Base-by-base conservation (phyloP, 1,284 basidiomycete species). In the Ustilago shanxiensis region DNA sequence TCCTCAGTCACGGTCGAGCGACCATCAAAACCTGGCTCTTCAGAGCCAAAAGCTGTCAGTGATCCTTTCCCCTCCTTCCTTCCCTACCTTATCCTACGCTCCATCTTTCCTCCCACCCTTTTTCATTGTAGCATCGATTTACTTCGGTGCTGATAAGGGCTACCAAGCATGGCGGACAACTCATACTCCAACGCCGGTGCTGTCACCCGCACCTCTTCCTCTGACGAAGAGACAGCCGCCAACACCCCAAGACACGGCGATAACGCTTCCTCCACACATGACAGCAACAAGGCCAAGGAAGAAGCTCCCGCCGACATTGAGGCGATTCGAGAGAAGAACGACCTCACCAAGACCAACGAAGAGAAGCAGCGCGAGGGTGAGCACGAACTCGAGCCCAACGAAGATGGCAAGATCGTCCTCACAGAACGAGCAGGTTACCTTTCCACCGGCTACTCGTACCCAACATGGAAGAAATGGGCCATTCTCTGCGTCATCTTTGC, bases 401-500 rank as follows among this genome's bases (percentile, higher is more conserved):
- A 73, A 39, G 85, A 87, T 52, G 86, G 86, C 41, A 84, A 81
- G 61, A 78, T 85, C 28, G 83, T 85, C 41, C 71, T 87, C 20
- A 83, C 81, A 26, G 83, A 85, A 29, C 62, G 84, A 10, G 84
- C 84, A 10, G 86, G 79, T 10, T 83, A 79, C 58, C 82, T 85
- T 45, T 61, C 62, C 0, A 82, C 86, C 4, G 80, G 81, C 8
- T 86, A 77, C 57, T 65, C 66, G 39, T 84, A 64, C 63, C 77
- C 86, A 0, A 69, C 85, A 0, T 75, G 79, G 66, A 87, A 86
- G 62, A 87, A 87, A 55, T 87, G 86, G 87, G 54, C 66, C n/a
- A 83, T 85, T 22, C 79, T 87, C n/a, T 75, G 64, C 53, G 86
- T 87, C 62, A 87, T 87, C 66, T 87, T 87, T 63, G 60, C 83